phyloP scores from a whole-genome alignment of 2,329 filamentous ascomycete species.

The Lachnellula cervina region DNA sequence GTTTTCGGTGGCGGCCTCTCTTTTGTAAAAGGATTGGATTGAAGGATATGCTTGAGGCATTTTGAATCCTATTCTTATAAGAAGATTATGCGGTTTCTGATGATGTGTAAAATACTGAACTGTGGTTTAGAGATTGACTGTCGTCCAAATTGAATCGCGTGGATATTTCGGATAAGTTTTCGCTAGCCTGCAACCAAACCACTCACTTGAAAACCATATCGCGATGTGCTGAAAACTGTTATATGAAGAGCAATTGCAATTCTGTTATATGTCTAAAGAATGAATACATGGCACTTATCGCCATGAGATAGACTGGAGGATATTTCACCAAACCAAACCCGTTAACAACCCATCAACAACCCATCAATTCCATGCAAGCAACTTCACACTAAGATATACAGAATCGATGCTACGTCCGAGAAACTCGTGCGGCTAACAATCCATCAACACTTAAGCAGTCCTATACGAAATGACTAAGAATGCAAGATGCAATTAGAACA shows the following conservation, averaged over 20 bases:
- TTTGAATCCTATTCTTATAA: background rate
- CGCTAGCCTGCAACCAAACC: background rate
- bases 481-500: slow-evolving; percentile 54
- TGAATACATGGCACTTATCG: slow-evolving; percentile 31
- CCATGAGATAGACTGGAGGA: slow-evolving; percentile 21
- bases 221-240: slow-evolving; percentile 1
- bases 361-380: background rate
- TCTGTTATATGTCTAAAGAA: slow-evolving; percentile 26
- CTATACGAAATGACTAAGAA: background rate
- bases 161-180: background rate
- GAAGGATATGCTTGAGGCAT: slow-evolving; percentile 24
- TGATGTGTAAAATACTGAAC: background rate
- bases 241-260: slow-evolving; percentile 17
- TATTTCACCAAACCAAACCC: slow-evolving; percentile 4
- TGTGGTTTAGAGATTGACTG: background rate
- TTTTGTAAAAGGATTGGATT: slow-evolving; percentile 27
- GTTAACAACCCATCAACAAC: background rate
- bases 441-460: background rate
- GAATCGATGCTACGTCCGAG: background rate
- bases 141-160: background rate
- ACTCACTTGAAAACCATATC: background rate
- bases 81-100: background rate
- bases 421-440: background rate
- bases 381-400: background rate
- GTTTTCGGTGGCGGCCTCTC: slow-evolving; percentile 13